These are phyloP conservation scores for Backusella australiensis DNA, from an alignment of 192 early-diverging fungal species.

Conservation along the genomic window DNA sequence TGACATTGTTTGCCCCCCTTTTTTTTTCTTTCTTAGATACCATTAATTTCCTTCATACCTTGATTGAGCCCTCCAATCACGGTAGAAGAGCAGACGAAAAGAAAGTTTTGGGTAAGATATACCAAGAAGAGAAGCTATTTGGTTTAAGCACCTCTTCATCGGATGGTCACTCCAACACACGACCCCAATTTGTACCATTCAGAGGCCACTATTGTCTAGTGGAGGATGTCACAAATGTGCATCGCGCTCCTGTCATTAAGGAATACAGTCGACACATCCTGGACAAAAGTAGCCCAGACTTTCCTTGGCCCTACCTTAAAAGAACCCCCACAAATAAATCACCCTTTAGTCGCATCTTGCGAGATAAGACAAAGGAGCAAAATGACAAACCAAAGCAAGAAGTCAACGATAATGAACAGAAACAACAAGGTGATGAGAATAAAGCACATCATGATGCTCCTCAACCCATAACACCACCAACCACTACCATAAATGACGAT, in stretches of 20 bases:
- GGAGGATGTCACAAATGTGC: constrained; percentile 19
- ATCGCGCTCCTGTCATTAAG: constrained; percentile 11
- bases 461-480: not conserved
- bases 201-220: constrained; percentile 11
- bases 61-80: constrained; percentile 3
- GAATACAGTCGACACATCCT: not conserved
- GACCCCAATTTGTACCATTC: constrained; percentile 20
- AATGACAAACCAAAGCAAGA: not conserved
- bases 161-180: not conserved
- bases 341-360: not conserved
- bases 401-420: not conserved
- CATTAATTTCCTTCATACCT: not conserved
- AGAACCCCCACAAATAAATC: not conserved
- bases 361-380: not conserved
- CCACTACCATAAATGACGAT: not conserved
- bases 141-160: constrained; percentile 11
- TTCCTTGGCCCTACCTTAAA: constrained; percentile 24
- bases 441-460: no score
- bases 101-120: constrained; percentile 5
- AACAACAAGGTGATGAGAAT: not conserved
- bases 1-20: not conserved
- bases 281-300: not conserved
- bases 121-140: constrained; percentile 21
- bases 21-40: not conserved
- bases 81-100: not conserved